phyloP scores from a whole-genome alignment of 176 grass and related monocot species.

The Dactylis glomerata region DNA sequence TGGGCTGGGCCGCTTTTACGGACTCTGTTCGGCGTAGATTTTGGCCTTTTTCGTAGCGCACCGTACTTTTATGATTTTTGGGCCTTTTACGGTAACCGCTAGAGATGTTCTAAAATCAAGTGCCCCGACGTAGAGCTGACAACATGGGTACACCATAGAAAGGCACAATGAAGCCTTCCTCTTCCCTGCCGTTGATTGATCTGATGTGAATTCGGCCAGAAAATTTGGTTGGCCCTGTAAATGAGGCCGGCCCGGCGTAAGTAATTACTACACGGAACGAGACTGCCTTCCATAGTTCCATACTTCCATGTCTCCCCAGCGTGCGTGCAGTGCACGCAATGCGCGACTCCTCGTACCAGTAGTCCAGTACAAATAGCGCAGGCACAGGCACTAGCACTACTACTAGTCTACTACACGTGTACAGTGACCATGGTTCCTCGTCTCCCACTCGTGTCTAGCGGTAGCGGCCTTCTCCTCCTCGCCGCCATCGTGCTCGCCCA shows the following conservation, averaged over 20 bases:
- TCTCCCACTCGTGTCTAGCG: background rate
- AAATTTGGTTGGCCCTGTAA: background rate
- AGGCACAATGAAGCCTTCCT: background rate
- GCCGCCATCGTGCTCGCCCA: constrained; percentile 15
- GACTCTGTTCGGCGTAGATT: too few relatives aligned
- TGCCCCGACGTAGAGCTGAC: background rate
- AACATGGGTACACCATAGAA: background rate
- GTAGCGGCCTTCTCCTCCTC: background rate
- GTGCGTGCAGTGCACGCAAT: background rate
- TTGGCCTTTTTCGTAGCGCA: too few relatives aligned
- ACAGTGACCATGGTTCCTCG: constrained; percentile 24
- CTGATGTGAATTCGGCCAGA: background rate
- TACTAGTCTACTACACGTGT: too few relatives aligned
- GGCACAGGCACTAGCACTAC: background rate
- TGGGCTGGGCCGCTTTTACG: too few relatives aligned
- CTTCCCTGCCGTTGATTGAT: background rate
- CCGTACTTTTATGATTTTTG: too few relatives aligned
- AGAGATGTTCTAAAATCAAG: background rate
- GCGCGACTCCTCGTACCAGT: background rate
- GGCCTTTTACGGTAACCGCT: too few relatives aligned
- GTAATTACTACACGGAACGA: too few relatives aligned
- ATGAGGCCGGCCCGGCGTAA: background rate
- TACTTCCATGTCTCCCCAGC: too few relatives aligned
- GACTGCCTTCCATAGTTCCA: too few relatives aligned
- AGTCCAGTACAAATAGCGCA: background rate